Percentiles rank a stretch among this genome's conserved stretches.
phyloP scores from a whole-genome alignment of 768 basidiomycete genomes.

The Crassisporium funariophilum region DNA sequence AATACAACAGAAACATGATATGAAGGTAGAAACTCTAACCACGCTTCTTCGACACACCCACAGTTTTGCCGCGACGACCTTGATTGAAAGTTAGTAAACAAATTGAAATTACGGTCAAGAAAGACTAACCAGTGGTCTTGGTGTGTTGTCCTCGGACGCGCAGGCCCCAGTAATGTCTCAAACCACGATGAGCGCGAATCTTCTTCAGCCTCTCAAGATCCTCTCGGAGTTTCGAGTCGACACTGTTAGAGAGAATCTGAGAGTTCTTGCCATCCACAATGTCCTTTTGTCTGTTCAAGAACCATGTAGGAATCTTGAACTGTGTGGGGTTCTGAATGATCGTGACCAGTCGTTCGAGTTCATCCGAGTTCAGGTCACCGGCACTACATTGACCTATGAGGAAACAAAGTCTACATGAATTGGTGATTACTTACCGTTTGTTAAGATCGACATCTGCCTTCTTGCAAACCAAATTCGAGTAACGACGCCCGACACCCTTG shows the following conservation, averaged over 20 bases:
- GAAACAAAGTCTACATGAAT: conserved; percentile 7
- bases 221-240: conserved; percentile 98
- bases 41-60: conserved; percentile 94
- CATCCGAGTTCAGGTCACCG: conserved; percentile 99
- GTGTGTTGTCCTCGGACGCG: conserved; percentile 99
- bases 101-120: neutral
- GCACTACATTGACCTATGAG: conserved; percentile 62
- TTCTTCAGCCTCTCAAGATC: conserved; percentile 99
- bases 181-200: conserved; percentile 94
- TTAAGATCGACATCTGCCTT: conserved; percentile 99
- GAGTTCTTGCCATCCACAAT: conserved; percentile 96
- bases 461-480: conserved; percentile 99
- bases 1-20: too few species aligned
- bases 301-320: conserved; percentile 99
- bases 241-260: conserved; percentile 93
- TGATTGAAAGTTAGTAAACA: conserved; percentile 8
- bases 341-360: conserved; percentile 97
- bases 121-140: conserved; percentile 88
- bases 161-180: conserved; percentile 91
- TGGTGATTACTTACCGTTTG: conserved; percentile 75
- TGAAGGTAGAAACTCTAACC: conserved; percentile 35
- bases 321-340: conserved; percentile 99
- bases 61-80: conserved; percentile 96
- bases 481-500: conserved; percentile 99
- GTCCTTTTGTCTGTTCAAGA: conserved; percentile 99